A percentile compares a stretch with the other conserved stretches of the same genome.
Evolutionary conservation across 768 basidiomycete species (phyloP).

Genomic region (Xerocomus spinulosus): DNA sequence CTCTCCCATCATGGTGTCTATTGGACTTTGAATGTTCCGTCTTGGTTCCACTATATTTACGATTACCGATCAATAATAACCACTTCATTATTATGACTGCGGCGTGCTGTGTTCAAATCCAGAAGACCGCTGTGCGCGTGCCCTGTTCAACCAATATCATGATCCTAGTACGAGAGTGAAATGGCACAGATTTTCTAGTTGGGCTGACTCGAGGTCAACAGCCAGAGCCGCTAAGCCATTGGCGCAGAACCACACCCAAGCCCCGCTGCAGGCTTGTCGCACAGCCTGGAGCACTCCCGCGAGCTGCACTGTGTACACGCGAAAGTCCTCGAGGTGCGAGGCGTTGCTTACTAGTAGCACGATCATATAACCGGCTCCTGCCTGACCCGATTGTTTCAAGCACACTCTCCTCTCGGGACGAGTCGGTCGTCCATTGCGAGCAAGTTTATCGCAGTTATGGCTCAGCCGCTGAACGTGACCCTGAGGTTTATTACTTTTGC

Average conservation of each 20-base stretch:
- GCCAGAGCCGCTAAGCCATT: too few relatives aligned
- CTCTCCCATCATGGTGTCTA: slow-evolving; percentile 14
- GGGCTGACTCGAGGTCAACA: too few relatives aligned
- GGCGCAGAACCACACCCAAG: not conserved
- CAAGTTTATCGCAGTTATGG: slow-evolving; percentile 14
- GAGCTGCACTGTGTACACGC: slow-evolving; percentile 22
- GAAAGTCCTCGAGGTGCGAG: slow-evolving; percentile 21
- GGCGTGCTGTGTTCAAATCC: not conserved
- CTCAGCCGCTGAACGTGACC: slow-evolving; percentile 18
- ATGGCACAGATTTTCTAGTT: too few relatives aligned
- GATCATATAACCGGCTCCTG: slow-evolving; percentile 14
- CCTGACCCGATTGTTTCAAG: slow-evolving; percentile 10
- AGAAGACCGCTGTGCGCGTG: too few relatives aligned
- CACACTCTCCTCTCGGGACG: slow-evolving; percentile 3
- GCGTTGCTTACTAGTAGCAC: slow-evolving; percentile 10
- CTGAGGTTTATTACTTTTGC: slow-evolving; percentile 18
- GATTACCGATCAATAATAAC: not conserved
- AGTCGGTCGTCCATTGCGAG: slow-evolving; percentile 1
- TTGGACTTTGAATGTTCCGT: slow-evolving; percentile 16
- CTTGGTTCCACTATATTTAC: not conserved
- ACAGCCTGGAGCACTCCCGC: slow-evolving; percentile 19
- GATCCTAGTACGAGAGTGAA: too few relatives aligned
- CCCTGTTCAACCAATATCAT: too few relatives aligned
- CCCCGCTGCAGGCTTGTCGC: slow-evolving; percentile 1
- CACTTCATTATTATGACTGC: slow-evolving; percentile 1